phyloP scores from a whole-genome alignment of 2,329 filamentous ascomycete species.

The Westerdykella aurantiaca region DNA sequence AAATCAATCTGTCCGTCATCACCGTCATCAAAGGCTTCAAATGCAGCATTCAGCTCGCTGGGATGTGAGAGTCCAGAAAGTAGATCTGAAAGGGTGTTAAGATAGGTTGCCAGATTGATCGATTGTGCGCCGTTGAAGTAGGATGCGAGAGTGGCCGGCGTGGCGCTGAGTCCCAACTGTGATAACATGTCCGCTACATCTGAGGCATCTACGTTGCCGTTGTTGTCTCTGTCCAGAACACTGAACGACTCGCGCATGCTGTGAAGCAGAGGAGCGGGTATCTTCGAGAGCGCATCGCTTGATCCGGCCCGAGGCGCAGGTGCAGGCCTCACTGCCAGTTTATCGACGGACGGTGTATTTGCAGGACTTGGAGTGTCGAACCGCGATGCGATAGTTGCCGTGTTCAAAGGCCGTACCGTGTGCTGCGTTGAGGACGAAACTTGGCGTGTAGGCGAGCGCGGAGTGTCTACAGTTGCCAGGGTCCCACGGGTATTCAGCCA shows the following conservation, averaged over 20 bases:
- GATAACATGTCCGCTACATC: slow-evolving; percentile 83
- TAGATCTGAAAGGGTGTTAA: slow-evolving; percentile 72
- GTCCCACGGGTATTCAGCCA: slow-evolving; percentile 32
- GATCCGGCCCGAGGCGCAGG: slow-evolving; percentile 20
- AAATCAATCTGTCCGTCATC: slow-evolving; percentile 91
- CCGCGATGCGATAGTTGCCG: slow-evolving; percentile 31
- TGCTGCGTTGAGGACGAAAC: slow-evolving; percentile 15
- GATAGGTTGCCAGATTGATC: slow-evolving; percentile 77
- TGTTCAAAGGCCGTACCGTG: slow-evolving; percentile 22
- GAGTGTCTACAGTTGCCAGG: slow-evolving; percentile 18
- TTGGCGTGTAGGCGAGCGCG: slow-evolving; percentile 25
- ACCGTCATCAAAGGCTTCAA: slow-evolving; percentile 92
- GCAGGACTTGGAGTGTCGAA: slow-evolving; percentile 25
- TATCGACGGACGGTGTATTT: slow-evolving; percentile 7
- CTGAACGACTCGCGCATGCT: slow-evolving; percentile 90
- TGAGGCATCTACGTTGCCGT: slow-evolving; percentile 73
- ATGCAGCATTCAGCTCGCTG: slow-evolving; percentile 77
- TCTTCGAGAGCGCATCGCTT: slow-evolving; percentile 52
- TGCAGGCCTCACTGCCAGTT: slow-evolving; percentile 18
- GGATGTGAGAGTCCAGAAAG: slow-evolving; percentile 70
- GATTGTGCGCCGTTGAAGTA: slow-evolving; percentile 74
- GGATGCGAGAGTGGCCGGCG: slow-evolving; percentile 61
- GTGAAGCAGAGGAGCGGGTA: slow-evolving; percentile 77
- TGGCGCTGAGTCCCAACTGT: slow-evolving; percentile 75
- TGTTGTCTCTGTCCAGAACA: slow-evolving; percentile 83